Evolutionary conservation across 371 early-diverging fungal genomes (phyloP).

Genomic region (Blakeslea trispora): DNA sequence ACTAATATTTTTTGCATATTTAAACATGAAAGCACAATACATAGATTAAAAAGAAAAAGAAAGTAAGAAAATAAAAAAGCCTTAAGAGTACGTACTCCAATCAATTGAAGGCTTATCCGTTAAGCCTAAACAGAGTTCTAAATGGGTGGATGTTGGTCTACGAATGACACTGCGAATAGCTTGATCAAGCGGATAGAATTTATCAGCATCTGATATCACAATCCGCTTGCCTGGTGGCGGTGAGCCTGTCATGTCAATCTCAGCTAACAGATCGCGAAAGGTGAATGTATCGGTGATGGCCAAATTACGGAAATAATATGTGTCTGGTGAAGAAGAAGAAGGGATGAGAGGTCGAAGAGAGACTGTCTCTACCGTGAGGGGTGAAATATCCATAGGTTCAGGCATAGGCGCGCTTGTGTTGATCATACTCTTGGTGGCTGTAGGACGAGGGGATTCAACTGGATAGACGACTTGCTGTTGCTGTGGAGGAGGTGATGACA

Average conservation of each 20-base stretch:
- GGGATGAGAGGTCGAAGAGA: slow-evolving; percentile 32
- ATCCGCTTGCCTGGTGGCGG: slow-evolving; percentile 53
- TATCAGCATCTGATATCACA: slow-evolving; percentile 43
- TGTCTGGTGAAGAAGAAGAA: slow-evolving; percentile 8
- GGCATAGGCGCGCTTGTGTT: neutral
- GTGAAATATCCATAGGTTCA: neutral
- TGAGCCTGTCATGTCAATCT: slow-evolving; percentile 43
- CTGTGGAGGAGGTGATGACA: slow-evolving; percentile 10
- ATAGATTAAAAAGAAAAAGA: neutral
- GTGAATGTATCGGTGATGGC: slow-evolving; percentile 54
- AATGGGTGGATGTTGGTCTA: slow-evolving; percentile 33
- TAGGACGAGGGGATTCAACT: neutral
- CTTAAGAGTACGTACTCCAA: slow-evolving; percentile 34
- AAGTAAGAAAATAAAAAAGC: too few species aligned
- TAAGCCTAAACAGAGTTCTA: slow-evolving; percentile 46
- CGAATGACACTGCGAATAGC: slow-evolving; percentile 47
- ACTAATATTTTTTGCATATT: too few species aligned
- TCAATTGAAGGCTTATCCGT: slow-evolving; percentile 46
- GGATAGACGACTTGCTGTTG: too few species aligned
- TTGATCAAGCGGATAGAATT: slow-evolving; percentile 45
- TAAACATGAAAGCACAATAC: neutral
- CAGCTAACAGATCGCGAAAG: slow-evolving; percentile 46
- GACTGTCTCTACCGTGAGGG: slow-evolving; percentile 41
- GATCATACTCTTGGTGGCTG: neutral
- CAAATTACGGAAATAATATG: slow-evolving; percentile 46